A percentile compares a stretch with the other conserved stretches of the same genome.
Evolutionary conservation across 2,329 filamentous ascomycete species (phyloP).

Genomic region (Colletotrichum kahawae): DNA sequence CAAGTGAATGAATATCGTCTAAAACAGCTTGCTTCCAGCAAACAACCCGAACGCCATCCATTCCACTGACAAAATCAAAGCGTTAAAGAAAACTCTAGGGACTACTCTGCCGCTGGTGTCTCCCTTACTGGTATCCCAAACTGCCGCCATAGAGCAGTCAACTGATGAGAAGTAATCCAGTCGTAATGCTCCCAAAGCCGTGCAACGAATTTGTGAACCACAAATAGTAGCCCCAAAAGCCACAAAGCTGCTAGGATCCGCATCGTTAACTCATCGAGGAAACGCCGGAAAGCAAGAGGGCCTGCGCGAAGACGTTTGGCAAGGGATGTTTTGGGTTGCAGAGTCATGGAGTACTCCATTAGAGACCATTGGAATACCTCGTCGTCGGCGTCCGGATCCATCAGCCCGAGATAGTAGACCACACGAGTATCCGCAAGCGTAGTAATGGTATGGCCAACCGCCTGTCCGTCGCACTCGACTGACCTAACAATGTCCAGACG

Average conservation of each 20-base stretch:
- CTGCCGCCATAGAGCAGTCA: not conserved
- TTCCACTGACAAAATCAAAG: not conserved
- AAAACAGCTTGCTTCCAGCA: not conserved
- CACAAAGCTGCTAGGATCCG: not conserved
- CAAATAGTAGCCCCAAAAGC: not conserved
- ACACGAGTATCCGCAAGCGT: conserved; percentile 30
- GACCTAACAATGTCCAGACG: conserved; percentile 23
- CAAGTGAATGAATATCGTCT: not conserved
- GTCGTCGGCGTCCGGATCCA: conserved; percentile 26
- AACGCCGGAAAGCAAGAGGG: not conserved
- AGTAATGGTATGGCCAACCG: conserved; percentile 19
- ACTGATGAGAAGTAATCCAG: not conserved
- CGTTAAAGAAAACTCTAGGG: not conserved
- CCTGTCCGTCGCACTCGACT: not conserved
- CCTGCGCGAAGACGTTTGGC: not conserved
- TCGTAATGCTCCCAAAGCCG: not conserved
- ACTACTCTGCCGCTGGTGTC: not conserved
- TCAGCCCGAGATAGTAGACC: conserved; percentile 33
- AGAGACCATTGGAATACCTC: conserved; percentile 21
- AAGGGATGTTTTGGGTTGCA: not conserved
- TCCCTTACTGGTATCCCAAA: not conserved
- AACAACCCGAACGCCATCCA: not conserved
- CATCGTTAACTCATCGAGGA: not conserved
- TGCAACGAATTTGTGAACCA: not conserved
- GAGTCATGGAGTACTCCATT: conserved; percentile 18